These are phyloP conservation scores for Aspergillus costaricaensis DNA, from an alignment of 2,329 filamentous ascomycete species.

Conservation along the genomic window DNA sequence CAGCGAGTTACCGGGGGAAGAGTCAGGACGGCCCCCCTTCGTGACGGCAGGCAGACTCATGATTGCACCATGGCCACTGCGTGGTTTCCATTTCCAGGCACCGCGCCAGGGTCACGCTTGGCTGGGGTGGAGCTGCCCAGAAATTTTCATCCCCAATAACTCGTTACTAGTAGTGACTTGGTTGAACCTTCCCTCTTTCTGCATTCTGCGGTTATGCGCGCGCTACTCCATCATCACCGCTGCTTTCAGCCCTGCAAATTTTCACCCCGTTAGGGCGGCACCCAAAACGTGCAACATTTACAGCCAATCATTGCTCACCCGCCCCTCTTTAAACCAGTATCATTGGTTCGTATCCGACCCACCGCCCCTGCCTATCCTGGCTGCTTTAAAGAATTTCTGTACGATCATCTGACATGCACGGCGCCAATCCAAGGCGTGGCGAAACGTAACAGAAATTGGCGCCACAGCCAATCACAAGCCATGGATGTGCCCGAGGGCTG, in stretches of 20 bases:
- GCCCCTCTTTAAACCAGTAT: background rate
- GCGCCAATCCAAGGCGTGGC: conserved; percentile 21
- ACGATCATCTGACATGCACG: conserved; percentile 37
- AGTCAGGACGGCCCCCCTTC: conserved; percentile 9
- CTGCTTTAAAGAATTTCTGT: conserved; percentile 1
- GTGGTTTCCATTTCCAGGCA: conserved; percentile 18
- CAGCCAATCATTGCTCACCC: background rate
- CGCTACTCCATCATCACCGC: conserved; percentile 5
- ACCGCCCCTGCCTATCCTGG: background rate
- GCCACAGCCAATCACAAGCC: conserved; percentile 29
- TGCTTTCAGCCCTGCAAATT: conserved; percentile 4
- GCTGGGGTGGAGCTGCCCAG: background rate
- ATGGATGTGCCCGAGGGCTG: conserved; percentile 6
- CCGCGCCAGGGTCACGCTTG: conserved; percentile 22
- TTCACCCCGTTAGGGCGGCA: background rate
- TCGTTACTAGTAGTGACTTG: background rate
- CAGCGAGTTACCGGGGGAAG: conserved; percentile 16
- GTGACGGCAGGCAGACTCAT: conserved; percentile 18
- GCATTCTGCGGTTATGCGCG: background rate
- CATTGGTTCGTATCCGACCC: conserved; percentile 9
- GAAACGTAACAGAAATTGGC: conserved; percentile 43
- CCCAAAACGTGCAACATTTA: background rate
- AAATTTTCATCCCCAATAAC: no score
- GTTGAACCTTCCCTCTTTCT: background rate
- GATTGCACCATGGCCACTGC: conserved; percentile 17